Base-by-base conservation (phyloP, 495 filamentous ascomycete genomes). In the Alectoria sarmentosa region DNA sequence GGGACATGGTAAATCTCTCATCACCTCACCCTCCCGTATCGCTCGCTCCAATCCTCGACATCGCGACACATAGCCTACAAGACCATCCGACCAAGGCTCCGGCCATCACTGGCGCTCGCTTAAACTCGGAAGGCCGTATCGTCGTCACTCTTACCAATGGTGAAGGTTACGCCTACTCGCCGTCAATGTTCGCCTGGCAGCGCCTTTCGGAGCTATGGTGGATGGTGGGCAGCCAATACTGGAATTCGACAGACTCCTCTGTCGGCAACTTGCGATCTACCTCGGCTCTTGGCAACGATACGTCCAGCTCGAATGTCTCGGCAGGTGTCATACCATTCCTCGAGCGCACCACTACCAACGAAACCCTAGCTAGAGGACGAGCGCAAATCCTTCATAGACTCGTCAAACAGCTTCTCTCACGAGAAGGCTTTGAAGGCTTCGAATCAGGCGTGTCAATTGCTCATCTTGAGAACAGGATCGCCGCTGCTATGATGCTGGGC, bases 161-260 rank as follows among this genome's bases (percentile, higher is more conserved):
- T 19, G 92, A 98, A 67, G 94, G 95, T 5, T 98, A 91, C 71
- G 83, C 85, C 32, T 99, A 98, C 76, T 90, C 88, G 1, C 83
- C 85, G 0, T 76, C 77, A 23, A 87, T 98, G 86, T 91, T 84
- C 70, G 82, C 86, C n/a, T 99, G 94, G 94, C 93, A 97, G 77
- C 86, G 92, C 14, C 79, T 98, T 17, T 91, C 90, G 6, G 94
- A 99, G 76, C 79, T 89, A 1, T 99, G 94, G 95, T 99, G 95
- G 94, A 92, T 94, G 4, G 90, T 97, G 1, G 93, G 92, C 30
- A 93, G 89, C 71, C 94, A 98, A 73, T 98, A 98, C 73, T 98
- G 95, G 94, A 96, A 96, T 75, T 90, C 89, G n/a, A 91, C 90
- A 42, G 92, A 93, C 66, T 86, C 88, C 17, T 90, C 90, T 0